Percentiles rank a stretch among this genome's conserved stretches.
phyloP scores from a whole-genome alignment of 257 asterid genomes.

The Haberlea rhodopensis region DNA sequence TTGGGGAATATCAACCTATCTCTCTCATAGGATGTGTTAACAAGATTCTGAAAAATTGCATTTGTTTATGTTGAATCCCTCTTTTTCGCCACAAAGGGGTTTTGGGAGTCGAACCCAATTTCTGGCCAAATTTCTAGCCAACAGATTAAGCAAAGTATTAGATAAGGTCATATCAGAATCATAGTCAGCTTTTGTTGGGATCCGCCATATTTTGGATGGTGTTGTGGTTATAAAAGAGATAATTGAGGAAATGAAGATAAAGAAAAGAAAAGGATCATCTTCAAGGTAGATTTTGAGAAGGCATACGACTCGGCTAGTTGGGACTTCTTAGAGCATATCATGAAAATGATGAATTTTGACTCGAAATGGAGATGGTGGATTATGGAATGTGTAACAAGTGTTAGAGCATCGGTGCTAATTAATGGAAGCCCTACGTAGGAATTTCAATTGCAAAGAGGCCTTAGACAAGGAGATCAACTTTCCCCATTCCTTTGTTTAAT shows the following conservation, averaged over 20 bases:
- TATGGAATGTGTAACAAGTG: not conserved
- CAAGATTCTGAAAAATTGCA: too few relatives aligned
- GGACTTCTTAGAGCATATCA: not conserved
- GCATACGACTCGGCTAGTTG: too few relatives aligned
- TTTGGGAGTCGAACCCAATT: too few relatives aligned
- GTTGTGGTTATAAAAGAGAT: not conserved
- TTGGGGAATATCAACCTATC: too few relatives aligned
- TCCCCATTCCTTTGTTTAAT: not conserved
- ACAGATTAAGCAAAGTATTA: too few relatives aligned
- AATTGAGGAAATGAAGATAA: not conserved
- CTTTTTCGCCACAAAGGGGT: too few relatives aligned
- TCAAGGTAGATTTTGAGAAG: not conserved
- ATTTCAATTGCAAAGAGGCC: not conserved
- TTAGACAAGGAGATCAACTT: not conserved
- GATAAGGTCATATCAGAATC: too few relatives aligned
- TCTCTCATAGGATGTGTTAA: not conserved
- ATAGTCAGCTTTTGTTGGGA: not conserved
- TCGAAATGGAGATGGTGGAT: not conserved
- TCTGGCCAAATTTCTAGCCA: not conserved
- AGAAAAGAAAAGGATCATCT: not conserved
- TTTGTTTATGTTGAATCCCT: too few relatives aligned
- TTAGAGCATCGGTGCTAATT: not conserved
- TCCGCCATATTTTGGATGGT: not conserved
- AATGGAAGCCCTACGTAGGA: not conserved
- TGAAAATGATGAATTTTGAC: not conserved